A percentile compares a stretch with the other conserved stretches of the same genome.
Evolutionary conservation across 2,329 filamentous ascomycete species (phyloP).

Genomic region (Byssoonygena ceratinophila): DNA sequence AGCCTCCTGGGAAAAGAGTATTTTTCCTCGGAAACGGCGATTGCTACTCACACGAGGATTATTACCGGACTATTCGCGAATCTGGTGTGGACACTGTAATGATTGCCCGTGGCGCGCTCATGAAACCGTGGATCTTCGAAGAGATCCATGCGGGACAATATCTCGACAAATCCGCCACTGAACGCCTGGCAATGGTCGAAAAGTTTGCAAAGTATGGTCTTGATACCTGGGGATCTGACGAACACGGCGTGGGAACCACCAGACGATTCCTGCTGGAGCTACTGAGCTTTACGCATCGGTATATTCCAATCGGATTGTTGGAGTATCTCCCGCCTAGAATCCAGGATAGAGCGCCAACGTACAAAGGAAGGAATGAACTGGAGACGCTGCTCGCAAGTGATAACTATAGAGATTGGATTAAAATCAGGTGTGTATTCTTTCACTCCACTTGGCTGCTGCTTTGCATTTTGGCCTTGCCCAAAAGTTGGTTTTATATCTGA

Average conservation of each 20-base stretch:
- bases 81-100: conserved; percentile 85
- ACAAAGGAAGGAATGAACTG: conserved; percentile 72
- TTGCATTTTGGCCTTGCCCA: background rate
- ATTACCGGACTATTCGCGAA: conserved; percentile 64
- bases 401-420: conserved; percentile 97
- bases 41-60: conserved; percentile 86
- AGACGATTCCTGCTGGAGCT: conserved; percentile 89
- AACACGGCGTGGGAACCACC: conserved; percentile 83
- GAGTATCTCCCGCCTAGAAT: conserved; percentile 80
- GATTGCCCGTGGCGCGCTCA: conserved; percentile 88
- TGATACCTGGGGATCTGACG: conserved; percentile 91
- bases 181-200: conserved; percentile 76
- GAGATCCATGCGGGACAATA: conserved; percentile 89
- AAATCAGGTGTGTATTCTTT: conserved; percentile 64
- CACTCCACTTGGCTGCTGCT: background rate
- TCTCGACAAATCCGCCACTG: conserved; percentile 82
- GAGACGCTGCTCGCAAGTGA: conserved; percentile 86
- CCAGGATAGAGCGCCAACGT: conserved; percentile 80
- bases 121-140: conserved; percentile 98
- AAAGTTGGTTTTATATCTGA: background rate
- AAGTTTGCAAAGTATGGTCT: conserved; percentile 84
- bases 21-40: conserved; percentile 97
- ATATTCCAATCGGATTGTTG: conserved; percentile 78
- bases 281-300: conserved; percentile 85
- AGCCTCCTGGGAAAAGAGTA: conserved; percentile 59